phyloP scores from a whole-genome alignment of 2,329 filamentous ascomycete species.

The Botrytis fragariae region DNA sequence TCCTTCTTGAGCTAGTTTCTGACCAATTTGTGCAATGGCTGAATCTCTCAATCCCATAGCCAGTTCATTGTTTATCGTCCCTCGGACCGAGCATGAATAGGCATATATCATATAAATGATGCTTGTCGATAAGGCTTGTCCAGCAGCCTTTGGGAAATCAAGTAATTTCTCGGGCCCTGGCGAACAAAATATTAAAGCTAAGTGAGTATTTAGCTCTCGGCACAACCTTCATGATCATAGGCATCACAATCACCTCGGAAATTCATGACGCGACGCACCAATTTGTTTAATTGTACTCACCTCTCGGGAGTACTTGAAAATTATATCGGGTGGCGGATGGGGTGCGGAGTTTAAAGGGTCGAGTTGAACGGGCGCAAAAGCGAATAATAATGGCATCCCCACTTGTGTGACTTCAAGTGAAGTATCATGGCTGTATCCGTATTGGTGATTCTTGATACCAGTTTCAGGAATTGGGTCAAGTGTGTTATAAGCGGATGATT shows the following conservation, averaged over 20 bases:
- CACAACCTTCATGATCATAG: background rate
- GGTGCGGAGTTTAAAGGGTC: background rate
- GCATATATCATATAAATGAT: background rate
- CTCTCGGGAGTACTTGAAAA: background rate
- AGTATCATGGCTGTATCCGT: background rate
- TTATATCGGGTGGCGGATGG: background rate
- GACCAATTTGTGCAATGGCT: background rate
- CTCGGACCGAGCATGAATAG: background rate
- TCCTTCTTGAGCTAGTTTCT: background rate
- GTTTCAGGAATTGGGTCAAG: background rate
- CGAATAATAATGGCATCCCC: background rate
- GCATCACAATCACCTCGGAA: background rate
- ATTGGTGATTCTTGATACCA: background rate
- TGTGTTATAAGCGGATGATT: background rate
- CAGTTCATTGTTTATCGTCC: background rate
- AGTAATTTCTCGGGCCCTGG: background rate
- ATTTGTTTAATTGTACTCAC: background rate
- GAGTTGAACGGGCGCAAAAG: background rate
- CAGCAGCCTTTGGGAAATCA: background rate
- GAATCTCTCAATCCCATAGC: background rate
- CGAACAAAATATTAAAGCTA: background rate
- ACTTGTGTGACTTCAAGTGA: background rate
- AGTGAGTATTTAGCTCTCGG: background rate
- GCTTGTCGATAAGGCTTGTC: background rate
- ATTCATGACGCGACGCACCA: background rate